phyloP scores from a whole-genome alignment of 2,329 filamentous ascomycete species.

The Nectriaceae sp. region DNA sequence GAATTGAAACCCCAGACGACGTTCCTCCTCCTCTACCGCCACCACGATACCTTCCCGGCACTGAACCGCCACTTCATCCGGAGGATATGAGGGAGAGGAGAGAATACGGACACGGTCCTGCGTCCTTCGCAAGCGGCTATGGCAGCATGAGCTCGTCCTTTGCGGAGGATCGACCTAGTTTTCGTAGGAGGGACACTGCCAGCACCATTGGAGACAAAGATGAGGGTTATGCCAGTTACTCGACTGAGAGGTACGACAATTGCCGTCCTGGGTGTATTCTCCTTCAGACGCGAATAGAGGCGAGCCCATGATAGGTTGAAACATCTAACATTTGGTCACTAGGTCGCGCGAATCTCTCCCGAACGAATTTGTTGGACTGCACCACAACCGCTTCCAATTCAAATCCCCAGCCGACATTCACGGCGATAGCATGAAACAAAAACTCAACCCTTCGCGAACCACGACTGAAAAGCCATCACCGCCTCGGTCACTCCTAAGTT shows the following conservation, averaged over 20 bases:
- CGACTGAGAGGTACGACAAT: slow-evolving; percentile 37
- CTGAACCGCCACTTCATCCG: slow-evolving; percentile 32
- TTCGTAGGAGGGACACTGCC: slow-evolving; percentile 33
- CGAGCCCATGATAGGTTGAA: not conserved
- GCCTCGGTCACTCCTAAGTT: slow-evolving; percentile 45
- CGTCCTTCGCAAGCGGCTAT: slow-evolving; percentile 40
- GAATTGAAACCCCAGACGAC: slow-evolving; percentile 33
- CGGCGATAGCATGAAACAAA: slow-evolving; percentile 55
- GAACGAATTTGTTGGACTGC: slow-evolving; percentile 47
- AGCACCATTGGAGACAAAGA: slow-evolving; percentile 34
- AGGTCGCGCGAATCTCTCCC: slow-evolving; percentile 45
- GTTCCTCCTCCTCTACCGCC: slow-evolving; percentile 50
- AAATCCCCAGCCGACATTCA: slow-evolving; percentile 48
- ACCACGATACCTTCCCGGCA: slow-evolving; percentile 40
- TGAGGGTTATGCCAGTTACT: slow-evolving; percentile 47
- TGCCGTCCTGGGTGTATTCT: not conserved
- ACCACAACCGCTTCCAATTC: slow-evolving; percentile 53
- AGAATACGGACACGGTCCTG: slow-evolving; percentile 28
- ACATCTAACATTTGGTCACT: slow-evolving; percentile 18
- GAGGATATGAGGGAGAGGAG: slow-evolving; percentile 34
- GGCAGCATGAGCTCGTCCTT: slow-evolving; percentile 41
- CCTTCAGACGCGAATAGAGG: slow-evolving; percentile 3
- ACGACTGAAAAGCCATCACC: slow-evolving; percentile 51
- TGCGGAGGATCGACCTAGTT: slow-evolving; percentile 36
- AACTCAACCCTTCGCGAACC: slow-evolving; percentile 50